Evolutionary conservation across 192 early-diverging fungal species (phyloP), one percentile per base, ranked within the genome.

Genomic region (Kickxella alabastrina): DNA sequence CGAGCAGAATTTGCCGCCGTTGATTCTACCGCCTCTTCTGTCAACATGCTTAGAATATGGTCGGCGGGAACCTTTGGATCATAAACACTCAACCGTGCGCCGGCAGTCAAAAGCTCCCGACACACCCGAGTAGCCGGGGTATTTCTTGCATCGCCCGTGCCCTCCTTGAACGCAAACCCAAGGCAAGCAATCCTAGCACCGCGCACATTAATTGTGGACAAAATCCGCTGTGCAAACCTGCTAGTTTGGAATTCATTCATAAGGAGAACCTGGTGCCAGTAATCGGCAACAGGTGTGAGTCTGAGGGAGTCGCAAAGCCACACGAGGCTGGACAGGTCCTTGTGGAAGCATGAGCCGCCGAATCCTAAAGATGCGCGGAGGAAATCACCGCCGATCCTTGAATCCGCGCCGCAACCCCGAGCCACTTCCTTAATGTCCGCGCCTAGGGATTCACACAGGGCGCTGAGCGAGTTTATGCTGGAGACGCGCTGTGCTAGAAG

Each of bases 141-240:
- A 75, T 94, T 90, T 46, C 93, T 81, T 24, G 93, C 88, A 75
- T 97, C 93, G 51, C 89, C 88, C 23, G 92, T 97, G 57, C 92
- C 87, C 68, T 88, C 91, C 79, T 97, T 97, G 79, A 90, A 97
- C 0, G 93, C 90, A 71, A 97, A 97, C 6, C 93, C 93, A 44
- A 91, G 77, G 18, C 92, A 66, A 3, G 87, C 85, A 50, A 97
- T 77, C 43, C 77, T 81, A 72, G n/a, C n/a, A n/a, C n/a, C n/a
- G n/a, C n/a, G n/a, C n/a, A n/a, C n/a, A n/a, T n/a, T n/a, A n/a
- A n/a, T n/a, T 2, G 28, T 18, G 19, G 13, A 28, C 0, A 35
- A 3, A 13, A 94, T 83, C 36, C 79, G 79, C 25, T 72, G 67
- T 15, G 83, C 80, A 78, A 97, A 97, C 37, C 91, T 83, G 53